These are phyloP conservation scores for Juncus inflexus DNA, from an alignment of 176 grass and related monocot genomes.

Conservation along the genomic window DNA sequence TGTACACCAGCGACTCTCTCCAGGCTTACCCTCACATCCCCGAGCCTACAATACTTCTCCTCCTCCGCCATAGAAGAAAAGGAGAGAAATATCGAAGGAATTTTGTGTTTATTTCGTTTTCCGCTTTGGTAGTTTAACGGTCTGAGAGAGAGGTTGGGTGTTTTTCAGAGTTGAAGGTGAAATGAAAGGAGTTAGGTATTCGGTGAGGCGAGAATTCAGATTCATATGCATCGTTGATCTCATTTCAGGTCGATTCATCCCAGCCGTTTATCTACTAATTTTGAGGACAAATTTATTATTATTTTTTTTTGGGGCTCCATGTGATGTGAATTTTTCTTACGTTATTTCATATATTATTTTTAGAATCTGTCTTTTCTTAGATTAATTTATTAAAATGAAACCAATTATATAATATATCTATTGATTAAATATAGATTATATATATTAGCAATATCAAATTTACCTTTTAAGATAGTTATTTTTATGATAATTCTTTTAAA, in stretches of 20 bases:
- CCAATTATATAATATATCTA: too few relatives aligned
- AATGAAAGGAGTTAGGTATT: conserved; percentile 28
- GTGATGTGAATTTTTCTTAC: too few relatives aligned
- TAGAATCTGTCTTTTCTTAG: too few relatives aligned
- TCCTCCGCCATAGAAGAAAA: conserved; percentile 12
- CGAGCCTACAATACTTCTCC: conserved; percentile 31
- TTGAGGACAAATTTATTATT: neutral
- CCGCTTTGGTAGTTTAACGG: conserved; percentile 19
- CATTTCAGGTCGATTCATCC: neutral
- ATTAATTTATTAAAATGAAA: too few relatives aligned
- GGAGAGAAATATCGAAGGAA: conserved; percentile 4
- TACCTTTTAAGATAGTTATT: too few relatives aligned
- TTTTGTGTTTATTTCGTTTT: conserved; percentile 10
- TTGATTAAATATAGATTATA: too few relatives aligned
- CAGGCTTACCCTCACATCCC: conserved; percentile 28
- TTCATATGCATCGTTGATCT: conserved; percentile 9
- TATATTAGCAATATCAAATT: too few relatives aligned
- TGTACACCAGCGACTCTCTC: conserved; percentile 18
- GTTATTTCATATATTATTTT: too few relatives aligned
- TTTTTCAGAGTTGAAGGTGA: neutral
- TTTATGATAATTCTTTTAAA: too few relatives aligned
- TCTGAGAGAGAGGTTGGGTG: conserved; percentile 17
- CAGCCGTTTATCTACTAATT: neutral
- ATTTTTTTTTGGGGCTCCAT: too few relatives aligned
- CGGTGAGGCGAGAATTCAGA: neutral